Percentiles rank a stretch among this genome's conserved stretches.
phyloP scores from a whole-genome alignment of 352 stramenopile genomes.

The Halophytophthora batemanensis region DNA sequence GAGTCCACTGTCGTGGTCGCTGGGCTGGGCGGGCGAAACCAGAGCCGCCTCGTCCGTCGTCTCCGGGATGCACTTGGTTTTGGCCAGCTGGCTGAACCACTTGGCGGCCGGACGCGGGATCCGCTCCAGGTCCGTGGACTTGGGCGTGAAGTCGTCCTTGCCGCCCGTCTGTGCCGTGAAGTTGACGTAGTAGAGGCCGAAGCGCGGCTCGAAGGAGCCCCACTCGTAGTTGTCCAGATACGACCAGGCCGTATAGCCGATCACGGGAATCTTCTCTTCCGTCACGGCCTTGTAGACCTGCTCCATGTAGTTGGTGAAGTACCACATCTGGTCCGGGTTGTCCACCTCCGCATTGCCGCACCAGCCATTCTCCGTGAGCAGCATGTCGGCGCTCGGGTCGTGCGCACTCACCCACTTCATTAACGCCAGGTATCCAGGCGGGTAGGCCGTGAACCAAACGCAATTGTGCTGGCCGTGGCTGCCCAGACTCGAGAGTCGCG shows the following conservation, averaged over 20 bases:
- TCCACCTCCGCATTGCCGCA: constrained; percentile 43
- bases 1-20: constrained; percentile 19
- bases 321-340: constrained; percentile 49
- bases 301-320: constrained; percentile 38
- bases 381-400: constrained; percentile 25
- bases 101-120: constrained; percentile 35
- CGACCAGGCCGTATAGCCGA: constrained; percentile 91
- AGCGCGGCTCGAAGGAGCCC: constrained; percentile 61
- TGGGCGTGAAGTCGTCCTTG: constrained; percentile 21
- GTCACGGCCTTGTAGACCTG: constrained; percentile 48
- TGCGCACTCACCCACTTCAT: constrained; percentile 41
- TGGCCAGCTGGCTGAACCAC: constrained; percentile 30
- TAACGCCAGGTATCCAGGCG: constrained; percentile 36
- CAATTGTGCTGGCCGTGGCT: constrained; percentile 37
- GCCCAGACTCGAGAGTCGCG: constrained; percentile 43
- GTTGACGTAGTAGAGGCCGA: constrained; percentile 51
- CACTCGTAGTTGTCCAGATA: constrained; percentile 97
- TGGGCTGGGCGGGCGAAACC: constrained; percentile 14
- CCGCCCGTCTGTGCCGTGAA: constrained; percentile 32
- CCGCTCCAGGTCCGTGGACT: constrained; percentile 24
- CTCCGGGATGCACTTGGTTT: constrained; percentile 24
- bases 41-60: constrained; percentile 9
- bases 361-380: constrained; percentile 51
- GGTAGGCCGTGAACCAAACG: constrained; percentile 41
- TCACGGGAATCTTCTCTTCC: constrained; percentile 48